A percentile compares a stretch with the other conserved stretches of the same genome.
Evolutionary conservation across 75 land plant genomes (phyloP).

Genomic region (Cryptomeria japonica): DNA sequence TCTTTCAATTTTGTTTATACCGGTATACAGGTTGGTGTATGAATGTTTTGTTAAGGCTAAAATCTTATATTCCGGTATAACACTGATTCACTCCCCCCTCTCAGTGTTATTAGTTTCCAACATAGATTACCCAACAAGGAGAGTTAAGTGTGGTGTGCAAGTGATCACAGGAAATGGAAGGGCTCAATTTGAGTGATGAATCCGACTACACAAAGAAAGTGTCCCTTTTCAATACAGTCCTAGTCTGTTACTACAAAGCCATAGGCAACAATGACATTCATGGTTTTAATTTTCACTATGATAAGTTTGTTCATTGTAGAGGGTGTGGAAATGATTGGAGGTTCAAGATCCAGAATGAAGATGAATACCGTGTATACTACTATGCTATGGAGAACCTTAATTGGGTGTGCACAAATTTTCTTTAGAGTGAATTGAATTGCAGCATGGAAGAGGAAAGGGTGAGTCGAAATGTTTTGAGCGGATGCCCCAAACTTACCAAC

Average conservation of each 20-base stretch:
- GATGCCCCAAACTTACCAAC: background rate
- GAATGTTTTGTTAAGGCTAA: too few relatives aligned
- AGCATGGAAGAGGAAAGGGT: background rate
- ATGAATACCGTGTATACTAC: background rate
- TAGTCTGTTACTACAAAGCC: background rate
- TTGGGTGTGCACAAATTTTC: background rate
- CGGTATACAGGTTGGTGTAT: too few relatives aligned
- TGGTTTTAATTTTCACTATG: background rate
- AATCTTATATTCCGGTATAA: too few relatives aligned
- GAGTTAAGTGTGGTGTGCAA: slow-evolving; percentile 52
- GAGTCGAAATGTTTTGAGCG: background rate
- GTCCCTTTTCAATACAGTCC: background rate
- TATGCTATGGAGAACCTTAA: background rate
- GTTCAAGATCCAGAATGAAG: background rate
- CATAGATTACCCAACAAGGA: slow-evolving; percentile 50
- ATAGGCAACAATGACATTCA: background rate
- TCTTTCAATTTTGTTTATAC: too few relatives aligned
- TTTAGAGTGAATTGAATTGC: background rate
- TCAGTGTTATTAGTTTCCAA: too few relatives aligned
- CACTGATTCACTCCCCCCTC: too few relatives aligned
- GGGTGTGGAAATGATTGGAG: background rate
- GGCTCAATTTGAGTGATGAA: background rate
- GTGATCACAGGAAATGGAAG: slow-evolving; percentile 19
- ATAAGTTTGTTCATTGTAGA: background rate
- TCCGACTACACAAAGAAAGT: background rate